Base-by-base conservation (phyloP, 1,139 yeast genomes). In the Kurtzmaniella quercitrusa region DNA sequence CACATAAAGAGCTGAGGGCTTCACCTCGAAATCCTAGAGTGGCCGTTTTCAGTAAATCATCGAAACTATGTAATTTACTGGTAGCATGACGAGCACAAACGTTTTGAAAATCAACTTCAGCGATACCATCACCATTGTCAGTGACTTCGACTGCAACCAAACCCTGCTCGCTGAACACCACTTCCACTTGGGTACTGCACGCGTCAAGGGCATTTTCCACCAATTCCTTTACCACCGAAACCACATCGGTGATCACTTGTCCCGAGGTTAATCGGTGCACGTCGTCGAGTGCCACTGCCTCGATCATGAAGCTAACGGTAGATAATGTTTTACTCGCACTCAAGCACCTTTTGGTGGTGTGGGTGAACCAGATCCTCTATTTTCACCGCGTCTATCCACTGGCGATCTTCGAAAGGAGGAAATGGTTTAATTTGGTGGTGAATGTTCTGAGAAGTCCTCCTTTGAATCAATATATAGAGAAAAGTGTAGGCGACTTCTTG, bases 141-240 rank as follows among this genome's bases (percentile, higher is more conserved):
- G 65, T 63, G 5, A 90, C 77, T 54, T 61, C 90, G 5, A 91
- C 65, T 0, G 80, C 68, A 44, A 85, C 94, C n/a, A 85, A 56
- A 0, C 97, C 97, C 56, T 85, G 77, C 51, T 88, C 81, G 51
- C 70, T 73, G 53, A 90, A 80, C 14, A 66, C 65, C 8, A 91
- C 66, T 42, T 88, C 95, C 21, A 93, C 70, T 41, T 77, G 76
- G 1, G 79, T 70, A 19, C 95, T 77, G 25, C 71, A 60, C 0
- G 97, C 95, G 62, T 91, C 98, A 9, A 93, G 68, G 38, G 95
- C 69, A 58, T 93, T 93, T 56, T 93, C 98, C 1, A 93, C 72
- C 10, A 91, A 66, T 60, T 93, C 98, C 58, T 93, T 93, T 29
- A 85, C 81, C 0, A 88, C 85, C 1, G 91, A 79, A 0, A 79